Evolutionary conservation across 2,329 filamentous ascomycete genomes (phyloP).

Genomic region (Nothophaeocryptopus gaeumannii): DNA sequence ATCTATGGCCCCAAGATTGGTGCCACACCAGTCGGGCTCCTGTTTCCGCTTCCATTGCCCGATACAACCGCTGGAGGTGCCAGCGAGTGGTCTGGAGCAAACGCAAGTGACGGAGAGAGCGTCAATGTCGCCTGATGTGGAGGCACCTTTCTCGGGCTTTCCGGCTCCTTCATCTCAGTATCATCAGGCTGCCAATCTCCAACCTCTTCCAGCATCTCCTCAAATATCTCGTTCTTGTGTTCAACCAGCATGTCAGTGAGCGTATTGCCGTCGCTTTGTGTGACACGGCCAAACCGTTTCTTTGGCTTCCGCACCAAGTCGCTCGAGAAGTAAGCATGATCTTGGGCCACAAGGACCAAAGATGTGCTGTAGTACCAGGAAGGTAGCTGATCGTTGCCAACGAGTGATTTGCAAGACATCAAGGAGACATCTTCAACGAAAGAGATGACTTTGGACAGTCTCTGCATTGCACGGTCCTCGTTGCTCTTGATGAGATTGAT

Average conservation of each 20-base stretch:
- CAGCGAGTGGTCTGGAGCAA: neutral
- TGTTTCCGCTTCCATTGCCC: neutral
- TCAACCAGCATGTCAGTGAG: constrained; percentile 57
- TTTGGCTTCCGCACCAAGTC: constrained; percentile 56
- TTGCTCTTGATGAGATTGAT: constrained; percentile 72
- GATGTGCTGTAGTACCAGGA: constrained; percentile 84
- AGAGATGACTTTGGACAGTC: constrained; percentile 70
- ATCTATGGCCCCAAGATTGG: too few relatives aligned
- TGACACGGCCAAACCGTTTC: constrained; percentile 57
- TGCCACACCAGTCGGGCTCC: neutral
- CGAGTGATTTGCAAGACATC: constrained; percentile 63
- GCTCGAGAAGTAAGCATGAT: constrained; percentile 72
- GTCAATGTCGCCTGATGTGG: neutral
- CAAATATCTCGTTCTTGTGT: constrained; percentile 51
- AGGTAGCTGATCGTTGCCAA: constrained; percentile 67
- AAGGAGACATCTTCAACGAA: constrained; percentile 75
- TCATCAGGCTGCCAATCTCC: constrained; percentile 33
- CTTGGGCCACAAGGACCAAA: constrained; percentile 69
- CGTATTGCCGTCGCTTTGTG: constrained; percentile 44
- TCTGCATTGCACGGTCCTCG: constrained; percentile 63
- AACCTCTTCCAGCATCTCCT: constrained; percentile 45
- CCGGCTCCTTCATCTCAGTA: neutral
- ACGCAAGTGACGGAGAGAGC: neutral
- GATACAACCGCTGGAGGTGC: neutral
- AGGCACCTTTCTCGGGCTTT: constrained; percentile 4